Evolutionary conservation across 108 stramenopile genomes (phyloP).

Genomic region (Cyclotella choctawhatcheeana): DNA sequence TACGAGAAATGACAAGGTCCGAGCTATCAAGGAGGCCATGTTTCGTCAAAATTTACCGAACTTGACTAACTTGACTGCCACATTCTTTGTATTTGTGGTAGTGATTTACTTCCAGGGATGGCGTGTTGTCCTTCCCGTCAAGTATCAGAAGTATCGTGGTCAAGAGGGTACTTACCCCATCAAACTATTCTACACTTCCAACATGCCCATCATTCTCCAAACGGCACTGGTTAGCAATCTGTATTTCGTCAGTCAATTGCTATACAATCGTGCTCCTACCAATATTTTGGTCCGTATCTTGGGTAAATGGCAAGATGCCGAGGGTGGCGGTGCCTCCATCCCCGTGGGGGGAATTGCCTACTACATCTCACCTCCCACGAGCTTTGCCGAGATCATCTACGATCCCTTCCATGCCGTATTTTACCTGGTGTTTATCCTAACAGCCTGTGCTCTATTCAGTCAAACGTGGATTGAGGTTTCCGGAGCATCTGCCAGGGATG

Average conservation of each 20-base stretch:
- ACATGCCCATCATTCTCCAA: slow-evolving; percentile 99
- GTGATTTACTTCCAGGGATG: slow-evolving; percentile 99
- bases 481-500: slow-evolving; percentile 96
- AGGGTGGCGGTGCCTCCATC: slow-evolving; percentile 94
- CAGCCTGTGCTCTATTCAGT: slow-evolving; percentile 97
- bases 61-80: slow-evolving; percentile 96
- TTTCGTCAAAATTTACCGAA: slow-evolving; percentile 98
- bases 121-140: slow-evolving; percentile 97
- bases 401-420: slow-evolving; percentile 99
- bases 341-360: slow-evolving; percentile 99
- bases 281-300: slow-evolving; percentile 97
- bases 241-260: slow-evolving; percentile 98
- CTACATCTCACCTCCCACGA: slow-evolving; percentile 98
- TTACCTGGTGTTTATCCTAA: slow-evolving; percentile 97
- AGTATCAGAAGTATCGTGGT: slow-evolving; percentile 98
- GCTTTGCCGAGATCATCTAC: slow-evolving; percentile 92
- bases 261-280: slow-evolving; percentile 97
- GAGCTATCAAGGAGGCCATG: slow-evolving; percentile 94
- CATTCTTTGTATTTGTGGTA: slow-evolving; percentile 94
- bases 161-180: slow-evolving; percentile 96
- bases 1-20: slow-evolving; percentile 94
- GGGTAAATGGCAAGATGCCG: slow-evolving; percentile 97
- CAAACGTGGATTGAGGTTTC: slow-evolving; percentile 99
- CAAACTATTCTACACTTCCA: slow-evolving; percentile 99
- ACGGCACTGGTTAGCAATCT: slow-evolving; percentile 98